These are phyloP conservation scores for Globisporangium cystogenes DNA, from an alignment of 352 stramenopile genomes.

Conservation along the genomic window DNA sequence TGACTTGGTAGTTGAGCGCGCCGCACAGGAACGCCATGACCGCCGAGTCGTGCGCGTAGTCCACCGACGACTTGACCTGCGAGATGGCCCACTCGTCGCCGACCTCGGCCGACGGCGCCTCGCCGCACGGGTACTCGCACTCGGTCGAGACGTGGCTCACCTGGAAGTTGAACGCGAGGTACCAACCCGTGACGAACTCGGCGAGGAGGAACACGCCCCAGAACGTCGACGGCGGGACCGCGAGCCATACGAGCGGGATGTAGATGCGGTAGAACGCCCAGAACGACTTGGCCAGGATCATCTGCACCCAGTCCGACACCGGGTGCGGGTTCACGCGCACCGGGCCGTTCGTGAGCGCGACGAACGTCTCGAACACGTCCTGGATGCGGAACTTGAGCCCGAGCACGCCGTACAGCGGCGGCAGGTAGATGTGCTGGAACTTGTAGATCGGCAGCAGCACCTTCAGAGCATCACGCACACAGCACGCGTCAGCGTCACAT, in stretches of 20 bases:
- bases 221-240: slow-evolving; percentile 52
- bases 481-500: background rate
- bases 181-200: slow-evolving; percentile 90
- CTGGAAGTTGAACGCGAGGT: slow-evolving; percentile 93
- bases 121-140: slow-evolving; percentile 83
- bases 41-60: slow-evolving; percentile 84
- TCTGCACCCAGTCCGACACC: slow-evolving; percentile 63
- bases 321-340: slow-evolving; percentile 89
- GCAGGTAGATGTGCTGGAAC: slow-evolving; percentile 92
- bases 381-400: slow-evolving; percentile 92
- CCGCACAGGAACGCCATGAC: slow-evolving; percentile 92
- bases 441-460: slow-evolving; percentile 83
- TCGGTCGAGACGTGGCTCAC: slow-evolving; percentile 88
- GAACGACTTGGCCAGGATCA: slow-evolving; percentile 87
- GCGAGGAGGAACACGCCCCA: slow-evolving; percentile 80
- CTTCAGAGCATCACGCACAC: background rate
- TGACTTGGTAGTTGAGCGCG: slow-evolving; percentile 97
- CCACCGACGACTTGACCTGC: slow-evolving; percentile 93
- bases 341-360: slow-evolving; percentile 84
- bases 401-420: slow-evolving; percentile 92
- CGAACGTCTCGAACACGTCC: slow-evolving; percentile 88
- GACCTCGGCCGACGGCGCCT: slow-evolving; percentile 54
- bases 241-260: slow-evolving; percentile 77
- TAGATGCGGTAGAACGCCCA: slow-evolving; percentile 89
- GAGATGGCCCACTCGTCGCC: slow-evolving; percentile 90